These are phyloP conservation scores for Cyclotella sp. DNA, from an alignment of 108 stramenopile genomes.

Conservation along the genomic window DNA sequence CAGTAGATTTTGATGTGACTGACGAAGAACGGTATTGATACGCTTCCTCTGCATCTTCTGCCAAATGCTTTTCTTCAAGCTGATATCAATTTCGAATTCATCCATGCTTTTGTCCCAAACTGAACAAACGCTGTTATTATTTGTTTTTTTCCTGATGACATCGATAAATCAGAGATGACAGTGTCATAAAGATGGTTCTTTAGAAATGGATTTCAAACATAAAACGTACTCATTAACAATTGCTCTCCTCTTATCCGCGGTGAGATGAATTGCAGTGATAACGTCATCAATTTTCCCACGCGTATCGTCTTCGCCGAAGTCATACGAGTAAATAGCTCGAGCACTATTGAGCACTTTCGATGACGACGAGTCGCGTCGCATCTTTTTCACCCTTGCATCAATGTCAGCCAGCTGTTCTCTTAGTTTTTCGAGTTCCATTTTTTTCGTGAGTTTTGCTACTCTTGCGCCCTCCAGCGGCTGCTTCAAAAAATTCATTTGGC, in stretches of 20 bases:
- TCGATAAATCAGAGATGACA: neutral
- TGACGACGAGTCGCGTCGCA: slow-evolving; percentile 1
- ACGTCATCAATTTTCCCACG: slow-evolving; percentile 17
- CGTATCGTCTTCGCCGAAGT: slow-evolving; percentile 7
- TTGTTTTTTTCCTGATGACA: slow-evolving; percentile 19
- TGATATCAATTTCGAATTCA: slow-evolving; percentile 6
- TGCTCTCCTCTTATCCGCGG: slow-evolving; percentile 24
- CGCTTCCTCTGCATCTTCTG: slow-evolving; percentile 41
- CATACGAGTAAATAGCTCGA: neutral
- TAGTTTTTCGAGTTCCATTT: slow-evolving; percentile 19
- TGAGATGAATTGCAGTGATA: slow-evolving; percentile 13
- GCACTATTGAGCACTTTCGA: slow-evolving; percentile 3
- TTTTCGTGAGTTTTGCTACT: slow-evolving; percentile 10
- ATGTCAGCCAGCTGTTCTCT: neutral
- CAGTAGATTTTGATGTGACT: slow-evolving; percentile 19
- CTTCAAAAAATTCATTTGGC: slow-evolving; percentile 12
- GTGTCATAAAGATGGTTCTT: neutral
- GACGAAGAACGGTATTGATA: slow-evolving; percentile 37
- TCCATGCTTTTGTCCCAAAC: slow-evolving; percentile 8
- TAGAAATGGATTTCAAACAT: slow-evolving; percentile 6
- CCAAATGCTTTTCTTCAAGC: slow-evolving; percentile 30
- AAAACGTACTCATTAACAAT: slow-evolving; percentile 27
- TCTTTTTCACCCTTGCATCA: slow-evolving; percentile 9
- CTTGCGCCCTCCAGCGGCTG: slow-evolving; percentile 28
- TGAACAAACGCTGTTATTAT: slow-evolving; percentile 11